Evolutionary conservation across 2,329 filamentous ascomycete genomes (phyloP).

Genomic region (Paraphoma chrysanthemicola): DNA sequence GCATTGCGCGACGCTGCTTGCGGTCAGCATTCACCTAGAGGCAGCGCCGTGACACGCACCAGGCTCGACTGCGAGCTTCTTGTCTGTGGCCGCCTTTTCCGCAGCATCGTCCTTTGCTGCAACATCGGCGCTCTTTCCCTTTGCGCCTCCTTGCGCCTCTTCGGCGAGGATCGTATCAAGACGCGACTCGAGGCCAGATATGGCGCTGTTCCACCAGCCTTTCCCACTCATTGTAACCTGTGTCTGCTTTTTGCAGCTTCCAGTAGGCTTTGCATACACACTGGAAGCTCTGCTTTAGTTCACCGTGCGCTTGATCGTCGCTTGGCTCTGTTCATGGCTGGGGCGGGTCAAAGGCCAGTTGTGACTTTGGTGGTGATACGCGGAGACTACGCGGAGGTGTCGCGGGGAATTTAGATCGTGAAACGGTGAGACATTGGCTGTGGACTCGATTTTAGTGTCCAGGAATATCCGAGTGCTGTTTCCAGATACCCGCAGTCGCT

Average conservation of each 20-base stretch:
- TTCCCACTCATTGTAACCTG: constrained; percentile 36
- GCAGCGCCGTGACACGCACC: constrained; percentile 28
- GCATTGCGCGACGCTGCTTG: constrained; percentile 66
- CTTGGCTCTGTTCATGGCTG: constrained; percentile 40
- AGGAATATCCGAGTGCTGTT: neutral
- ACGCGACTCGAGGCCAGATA: constrained; percentile 90
- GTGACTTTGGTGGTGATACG: constrained; percentile 29
- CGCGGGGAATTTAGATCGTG: constrained; percentile 18
- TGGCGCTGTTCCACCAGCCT: constrained; percentile 69
- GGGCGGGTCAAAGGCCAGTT: constrained; percentile 38
- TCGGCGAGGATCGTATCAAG: constrained; percentile 92
- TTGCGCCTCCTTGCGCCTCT: constrained; percentile 64
- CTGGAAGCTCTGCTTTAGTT: constrained; percentile 23
- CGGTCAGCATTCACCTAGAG: constrained; percentile 25
- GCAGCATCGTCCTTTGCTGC: constrained; percentile 39
- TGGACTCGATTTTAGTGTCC: neutral
- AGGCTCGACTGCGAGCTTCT: constrained; percentile 41
- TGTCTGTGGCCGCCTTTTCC: constrained; percentile 37
- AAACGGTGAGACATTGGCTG: constrained; percentile 4
- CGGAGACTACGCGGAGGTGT: constrained; percentile 31
- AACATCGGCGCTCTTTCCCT: constrained; percentile 49
- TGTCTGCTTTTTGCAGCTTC: neutral
- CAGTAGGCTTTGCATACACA: constrained; percentile 1
- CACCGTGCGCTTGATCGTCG: constrained; percentile 38
- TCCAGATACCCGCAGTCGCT: neutral